Conservation (phyloP, 2,329 filamentous ascomycete genomes). For the Simplicillium sp. region DNA sequence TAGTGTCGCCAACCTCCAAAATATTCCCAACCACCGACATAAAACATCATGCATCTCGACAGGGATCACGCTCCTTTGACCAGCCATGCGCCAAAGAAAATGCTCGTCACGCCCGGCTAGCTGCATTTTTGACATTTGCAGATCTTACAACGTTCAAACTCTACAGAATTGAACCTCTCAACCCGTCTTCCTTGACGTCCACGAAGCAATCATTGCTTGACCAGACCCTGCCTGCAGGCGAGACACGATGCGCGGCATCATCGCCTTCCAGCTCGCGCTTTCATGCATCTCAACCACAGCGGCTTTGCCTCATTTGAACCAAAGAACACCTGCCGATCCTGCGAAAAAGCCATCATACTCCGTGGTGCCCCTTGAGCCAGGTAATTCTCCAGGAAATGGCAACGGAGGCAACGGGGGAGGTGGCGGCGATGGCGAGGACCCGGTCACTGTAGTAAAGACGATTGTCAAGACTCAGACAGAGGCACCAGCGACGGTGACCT, state of each 20-base stretch:
- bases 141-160: too few species aligned
- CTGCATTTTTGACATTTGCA: too few species aligned
- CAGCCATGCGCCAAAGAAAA: too few species aligned
- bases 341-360: slow-evolving; percentile 22
- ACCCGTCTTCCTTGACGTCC: too few species aligned
- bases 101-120: too few species aligned
- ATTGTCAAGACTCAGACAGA: slow-evolving; percentile 15
- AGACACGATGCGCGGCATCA: neutral
- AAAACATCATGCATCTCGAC: too few species aligned
- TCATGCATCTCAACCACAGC: neutral
- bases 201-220: too few species aligned
- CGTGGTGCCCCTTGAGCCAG: slow-evolving; percentile 27
- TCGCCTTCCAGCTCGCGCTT: neutral
- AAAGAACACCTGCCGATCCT: neutral
- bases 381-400: slow-evolving; percentile 1
- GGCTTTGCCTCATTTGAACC: neutral
- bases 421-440: slow-evolving; percentile 9
- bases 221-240: too few species aligned
- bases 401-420: slow-evolving; percentile 12
- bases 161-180: too few species aligned
- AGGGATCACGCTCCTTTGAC: too few species aligned
- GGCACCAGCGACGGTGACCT: neutral
- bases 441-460: slow-evolving; percentile 24
- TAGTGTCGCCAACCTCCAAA: too few species aligned
- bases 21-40: too few species aligned